A percentile compares a stretch with the other conserved stretches of the same genome.
Evolutionary conservation across 2,329 filamentous ascomycete genomes (phyloP).

Genomic region (Aspergillus japonicus): DNA sequence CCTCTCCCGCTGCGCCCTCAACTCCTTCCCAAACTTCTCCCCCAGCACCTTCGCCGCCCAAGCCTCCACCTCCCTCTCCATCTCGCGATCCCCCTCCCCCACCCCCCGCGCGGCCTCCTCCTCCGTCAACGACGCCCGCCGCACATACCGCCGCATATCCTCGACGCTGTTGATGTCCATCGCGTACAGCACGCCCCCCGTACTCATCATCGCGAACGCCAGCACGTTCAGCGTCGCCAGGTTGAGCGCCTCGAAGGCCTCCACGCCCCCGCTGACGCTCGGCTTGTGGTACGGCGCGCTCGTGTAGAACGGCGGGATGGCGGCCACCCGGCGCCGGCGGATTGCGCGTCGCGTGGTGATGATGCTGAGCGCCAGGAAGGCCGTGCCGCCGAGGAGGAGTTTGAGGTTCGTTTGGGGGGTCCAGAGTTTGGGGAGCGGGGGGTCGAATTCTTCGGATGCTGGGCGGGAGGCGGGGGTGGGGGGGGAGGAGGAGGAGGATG

Average conservation of each 20-base stretch:
- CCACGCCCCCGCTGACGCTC: conserved; percentile 61
- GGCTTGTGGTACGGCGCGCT: conserved; percentile 46
- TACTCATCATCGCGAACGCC: conserved; percentile 70
- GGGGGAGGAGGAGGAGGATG: conserved; percentile 12
- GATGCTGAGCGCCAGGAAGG: conserved; percentile 71
- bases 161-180: conserved; percentile 71
- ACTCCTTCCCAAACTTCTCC: conserved; percentile 48
- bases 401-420: conserved; percentile 33
- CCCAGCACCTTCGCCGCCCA: conserved; percentile 50
- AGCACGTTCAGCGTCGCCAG: conserved; percentile 84
- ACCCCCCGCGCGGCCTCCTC: conserved; percentile 46
- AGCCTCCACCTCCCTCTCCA: conserved; percentile 55
- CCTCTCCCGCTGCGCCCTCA: conserved; percentile 32
- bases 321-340: conserved; percentile 58
- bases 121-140: conserved; percentile 58
- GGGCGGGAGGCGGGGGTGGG: not conserved
- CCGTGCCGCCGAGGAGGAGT: conserved; percentile 71
- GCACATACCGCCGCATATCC: conserved; percentile 63
- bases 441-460: conserved; percentile 1
- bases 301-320: conserved; percentile 69
- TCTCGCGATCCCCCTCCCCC: conserved; percentile 24
- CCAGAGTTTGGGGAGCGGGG: conserved; percentile 17
- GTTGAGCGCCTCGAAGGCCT: conserved; percentile 79
- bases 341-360: conserved; percentile 71
- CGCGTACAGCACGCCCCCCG: conserved; percentile 72